Percentiles rank a stretch among this genome's conserved stretches.
phyloP scores from a whole-genome alignment of 176 grass and related monocot genomes.

The Guadua angustifolia region DNA sequence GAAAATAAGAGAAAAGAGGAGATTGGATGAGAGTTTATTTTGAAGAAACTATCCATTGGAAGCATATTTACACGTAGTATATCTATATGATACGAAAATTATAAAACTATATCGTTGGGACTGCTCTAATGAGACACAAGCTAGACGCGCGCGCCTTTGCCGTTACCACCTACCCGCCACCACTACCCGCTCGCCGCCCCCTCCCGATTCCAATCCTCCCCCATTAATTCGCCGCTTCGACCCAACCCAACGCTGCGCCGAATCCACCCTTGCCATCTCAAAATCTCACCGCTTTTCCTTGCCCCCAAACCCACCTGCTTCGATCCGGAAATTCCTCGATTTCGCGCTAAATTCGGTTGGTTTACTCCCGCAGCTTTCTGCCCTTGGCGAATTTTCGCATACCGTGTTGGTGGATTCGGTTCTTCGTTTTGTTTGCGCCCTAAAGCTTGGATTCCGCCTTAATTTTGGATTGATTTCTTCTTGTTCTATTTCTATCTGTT shows the following conservation, averaged over 20 bases:
- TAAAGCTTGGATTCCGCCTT: neutral
- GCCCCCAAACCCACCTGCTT: neutral
- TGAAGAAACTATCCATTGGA: too few species aligned
- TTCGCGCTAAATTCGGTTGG: constrained; percentile 36
- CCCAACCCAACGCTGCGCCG: neutral
- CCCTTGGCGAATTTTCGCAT: neutral
- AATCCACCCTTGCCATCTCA: constrained; percentile 7
- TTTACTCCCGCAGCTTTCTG: neutral
- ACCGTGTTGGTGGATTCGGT: neutral
- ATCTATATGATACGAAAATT: too few species aligned
- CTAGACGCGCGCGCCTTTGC: constrained; percentile 42
- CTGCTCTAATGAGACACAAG: too few species aligned
- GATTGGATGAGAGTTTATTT: too few species aligned
- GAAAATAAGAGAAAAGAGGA: too few species aligned
- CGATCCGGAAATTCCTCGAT: constrained; percentile 36
- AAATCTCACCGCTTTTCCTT: neutral
- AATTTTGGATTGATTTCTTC: neutral
- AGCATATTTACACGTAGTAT: too few species aligned
- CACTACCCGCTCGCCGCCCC: neutral
- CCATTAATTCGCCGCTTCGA: constrained; percentile 9
- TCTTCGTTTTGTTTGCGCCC: neutral
- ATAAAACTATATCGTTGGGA: too few species aligned
- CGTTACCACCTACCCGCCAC: constrained; percentile 11
- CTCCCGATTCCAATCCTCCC: constrained; percentile 25
- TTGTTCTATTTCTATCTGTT: neutral